Conservation (phyloP, 2,329 filamentous ascomycete genomes). For the Verruconis gallopava region DNA sequence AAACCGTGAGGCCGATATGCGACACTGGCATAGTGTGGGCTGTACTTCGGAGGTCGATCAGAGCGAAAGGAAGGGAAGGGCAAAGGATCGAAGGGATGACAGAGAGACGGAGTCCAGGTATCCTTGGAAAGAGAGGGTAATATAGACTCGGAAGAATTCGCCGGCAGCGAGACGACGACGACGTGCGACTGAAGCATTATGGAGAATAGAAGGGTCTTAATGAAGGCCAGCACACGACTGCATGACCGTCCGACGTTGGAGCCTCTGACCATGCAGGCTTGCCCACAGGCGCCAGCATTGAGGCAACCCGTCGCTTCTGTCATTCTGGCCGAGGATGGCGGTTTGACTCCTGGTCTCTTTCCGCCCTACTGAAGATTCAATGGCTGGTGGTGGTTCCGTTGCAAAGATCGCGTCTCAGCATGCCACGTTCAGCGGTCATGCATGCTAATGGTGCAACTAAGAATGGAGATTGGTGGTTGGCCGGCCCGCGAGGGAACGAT, state of each 20-base stretch:
- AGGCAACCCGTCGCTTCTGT: neutral
- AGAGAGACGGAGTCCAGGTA: neutral
- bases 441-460: neutral
- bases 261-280: neutral
- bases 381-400: neutral
- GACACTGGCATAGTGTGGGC: slow-evolving; percentile 43
- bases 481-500: too few species aligned
- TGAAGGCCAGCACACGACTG: neutral
- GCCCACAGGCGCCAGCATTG: neutral
- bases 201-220: neutral
- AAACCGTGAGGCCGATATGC: slow-evolving; percentile 55
- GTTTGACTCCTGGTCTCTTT: neutral
- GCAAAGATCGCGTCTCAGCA: neutral
- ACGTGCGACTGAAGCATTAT: too few species aligned
- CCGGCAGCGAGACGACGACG: too few species aligned
- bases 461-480: neutral
- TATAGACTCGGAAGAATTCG: neutral
- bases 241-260: neutral
- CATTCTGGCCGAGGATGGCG: neutral
- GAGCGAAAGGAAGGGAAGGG: neutral
- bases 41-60: too few species aligned
- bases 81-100: slow-evolving; percentile 1
- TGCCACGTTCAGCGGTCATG: neutral
- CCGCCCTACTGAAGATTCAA: neutral
- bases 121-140: neutral